Evolutionary conservation across 2,329 filamentous ascomycete species (phyloP).

Genomic region (Aspergillus glaucus): DNA sequence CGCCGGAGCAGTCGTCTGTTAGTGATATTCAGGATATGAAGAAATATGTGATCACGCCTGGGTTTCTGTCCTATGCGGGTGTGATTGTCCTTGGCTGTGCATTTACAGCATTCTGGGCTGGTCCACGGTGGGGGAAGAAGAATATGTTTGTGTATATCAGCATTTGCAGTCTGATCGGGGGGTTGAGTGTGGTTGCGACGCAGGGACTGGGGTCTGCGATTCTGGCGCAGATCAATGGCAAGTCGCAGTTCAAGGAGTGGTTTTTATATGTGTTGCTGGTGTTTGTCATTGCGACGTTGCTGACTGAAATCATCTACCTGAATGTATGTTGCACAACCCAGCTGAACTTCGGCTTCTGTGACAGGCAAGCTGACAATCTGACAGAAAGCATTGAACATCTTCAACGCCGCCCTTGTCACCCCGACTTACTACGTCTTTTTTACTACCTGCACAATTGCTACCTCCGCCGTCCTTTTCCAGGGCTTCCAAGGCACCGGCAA

Average conservation of each 20-base stretch:
- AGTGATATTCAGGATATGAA: conserved; percentile 89
- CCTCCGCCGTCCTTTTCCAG: conserved; percentile 83
- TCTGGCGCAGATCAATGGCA: conserved; percentile 74
- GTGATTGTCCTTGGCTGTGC: conserved; percentile 68
- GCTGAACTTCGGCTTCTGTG: not conserved
- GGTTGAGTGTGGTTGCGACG: conserved; percentile 87
- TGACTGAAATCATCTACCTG: conserved; percentile 91
- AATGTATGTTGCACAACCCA: conserved; percentile 62
- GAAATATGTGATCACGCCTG: conserved; percentile 74
- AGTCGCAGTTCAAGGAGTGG: conserved; percentile 92
- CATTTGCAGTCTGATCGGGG: conserved; percentile 92
- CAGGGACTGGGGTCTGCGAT: conserved; percentile 90
- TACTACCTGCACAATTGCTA: conserved; percentile 89
- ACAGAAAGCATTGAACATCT: conserved; percentile 96
- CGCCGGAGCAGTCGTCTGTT: conserved; percentile 77
- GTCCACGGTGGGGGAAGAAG: conserved; percentile 85
- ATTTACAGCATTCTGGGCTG: conserved; percentile 72
- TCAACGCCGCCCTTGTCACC: conserved; percentile 93
- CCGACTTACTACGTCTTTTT: conserved; percentile 99
- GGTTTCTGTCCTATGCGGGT: conserved; percentile 78
- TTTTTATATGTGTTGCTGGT: conserved; percentile 88
- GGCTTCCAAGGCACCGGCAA: conserved; percentile 83
- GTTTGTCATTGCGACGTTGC: conserved; percentile 79
- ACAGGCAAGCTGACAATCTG: conserved; percentile 6
- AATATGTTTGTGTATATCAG: conserved; percentile 97